Conservation (phyloP, 2,329 filamentous ascomycete species). For the Fusarium annulatum region DNA sequence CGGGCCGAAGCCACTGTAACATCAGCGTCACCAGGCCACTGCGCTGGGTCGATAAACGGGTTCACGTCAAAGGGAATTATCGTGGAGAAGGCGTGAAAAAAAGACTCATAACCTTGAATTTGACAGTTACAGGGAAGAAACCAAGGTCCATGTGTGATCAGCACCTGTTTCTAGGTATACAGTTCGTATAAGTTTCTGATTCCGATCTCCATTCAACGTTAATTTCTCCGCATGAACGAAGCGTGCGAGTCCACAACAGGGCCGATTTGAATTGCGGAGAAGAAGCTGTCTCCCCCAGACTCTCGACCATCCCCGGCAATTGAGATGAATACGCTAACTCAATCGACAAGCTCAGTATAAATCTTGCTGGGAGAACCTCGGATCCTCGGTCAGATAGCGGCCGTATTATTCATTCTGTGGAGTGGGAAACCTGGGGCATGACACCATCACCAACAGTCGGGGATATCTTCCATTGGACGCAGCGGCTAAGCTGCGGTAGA, state of each 20-base stretch:
- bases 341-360: background rate
- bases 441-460: conserved; percentile 9
- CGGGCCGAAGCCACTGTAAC: conserved; percentile 8
- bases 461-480: conserved; percentile 1
- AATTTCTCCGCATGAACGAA: conserved; percentile 14
- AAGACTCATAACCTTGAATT: background rate
- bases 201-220: background rate
- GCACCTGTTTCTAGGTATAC: conserved; percentile 15
- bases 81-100: background rate
- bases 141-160: background rate
- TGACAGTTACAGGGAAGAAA: conserved; percentile 7
- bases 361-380: conserved; percentile 25
- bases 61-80: background rate
- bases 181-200: background rate
- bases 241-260: conserved; percentile 22
- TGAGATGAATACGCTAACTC: background rate
- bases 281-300: conserved; percentile 20
- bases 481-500: conserved; percentile 23
- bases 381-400: conserved; percentile 39
- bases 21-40: conserved; percentile 22
- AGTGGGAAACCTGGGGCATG: conserved; percentile 16
- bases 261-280: conserved; percentile 33
- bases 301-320: conserved; percentile 1
- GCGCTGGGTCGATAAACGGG: conserved; percentile 20
- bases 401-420: conserved; percentile 34